Percentiles rank a stretch among this genome's conserved stretches.
Evolutionary conservation across 495 filamentous ascomycete genomes (phyloP).

Genomic region (Neurospora terricola): DNA sequence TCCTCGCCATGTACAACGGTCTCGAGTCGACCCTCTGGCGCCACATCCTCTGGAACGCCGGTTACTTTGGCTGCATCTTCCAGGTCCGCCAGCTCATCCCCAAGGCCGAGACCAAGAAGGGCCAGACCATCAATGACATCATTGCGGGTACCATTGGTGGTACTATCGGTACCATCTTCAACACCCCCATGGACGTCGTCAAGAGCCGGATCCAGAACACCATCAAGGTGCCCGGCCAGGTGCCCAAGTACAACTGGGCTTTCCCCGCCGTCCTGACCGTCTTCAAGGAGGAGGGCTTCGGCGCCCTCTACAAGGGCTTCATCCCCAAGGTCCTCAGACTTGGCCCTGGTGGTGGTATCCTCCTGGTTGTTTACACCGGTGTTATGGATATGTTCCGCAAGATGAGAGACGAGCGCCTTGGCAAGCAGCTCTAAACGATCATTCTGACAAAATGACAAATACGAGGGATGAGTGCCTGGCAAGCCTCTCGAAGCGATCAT

Average conservation of each 20-base stretch:
- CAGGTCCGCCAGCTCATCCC: slow-evolving; percentile 82
- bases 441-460: neutral
- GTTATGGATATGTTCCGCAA: slow-evolving; percentile 82
- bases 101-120: slow-evolving; percentile 62
- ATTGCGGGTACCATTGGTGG: slow-evolving; percentile 81
- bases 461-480: neutral
- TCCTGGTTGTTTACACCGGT: slow-evolving; percentile 84
- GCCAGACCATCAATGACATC: slow-evolving; percentile 76
- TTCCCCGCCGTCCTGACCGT: slow-evolving; percentile 77
- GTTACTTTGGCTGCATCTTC: slow-evolving; percentile 98
- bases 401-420: slow-evolving; percentile 15
- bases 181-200: slow-evolving; percentile 96
- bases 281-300: slow-evolving; percentile 86
- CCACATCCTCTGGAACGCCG: slow-evolving; percentile 93
- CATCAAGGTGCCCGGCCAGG: slow-evolving; percentile 62
- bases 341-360: slow-evolving; percentile 50
- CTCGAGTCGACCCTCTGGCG: slow-evolving; percentile 95
- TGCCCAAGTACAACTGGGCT: slow-evolving; percentile 97
- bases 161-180: slow-evolving; percentile 84
- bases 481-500: neutral
- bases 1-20: slow-evolving; percentile 88
- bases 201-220: slow-evolving; percentile 96
- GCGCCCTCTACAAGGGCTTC: slow-evolving; percentile 94
- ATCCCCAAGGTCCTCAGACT: slow-evolving; percentile 68
- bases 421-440: neutral